Evolutionary conservation across 331 rosid species (phyloP), one percentile per base, ranked within the genome.

Genomic region (Arachis monticola): DNA sequence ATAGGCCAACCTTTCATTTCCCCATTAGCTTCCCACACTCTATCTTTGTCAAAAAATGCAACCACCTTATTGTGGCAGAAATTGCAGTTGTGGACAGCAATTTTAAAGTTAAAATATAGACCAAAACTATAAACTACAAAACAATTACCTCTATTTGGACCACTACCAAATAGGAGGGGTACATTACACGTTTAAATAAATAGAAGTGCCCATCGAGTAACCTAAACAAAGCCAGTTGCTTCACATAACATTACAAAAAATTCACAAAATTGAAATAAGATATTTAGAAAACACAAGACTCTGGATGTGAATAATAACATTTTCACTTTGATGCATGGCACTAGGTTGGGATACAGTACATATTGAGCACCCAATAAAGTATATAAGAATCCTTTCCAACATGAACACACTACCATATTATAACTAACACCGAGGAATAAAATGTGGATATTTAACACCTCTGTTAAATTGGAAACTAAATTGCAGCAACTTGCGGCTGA

Each of bases 391-490:
- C 32, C 62, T 64, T 73, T 38, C 1, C 69, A 47, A 42, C 48
- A 59, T 8, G 32, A 61, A 57, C n/a, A 41, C 76, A 2, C 41
- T 38, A 38, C 17, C 17, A 47, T 11, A 67, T 76, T 61, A 61
- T 67, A 69, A 70, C 35, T 14, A 60, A 56, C 58, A 60, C 58
- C 44, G 32, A 47, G 14, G 64, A 71, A 77, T 46, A 72, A 80
- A 66, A 62, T 13, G 62, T 8, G 48, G 10, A 72, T 12, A 9
- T 73, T 62, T 48, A 73, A 50, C 51, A 53, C 67, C 66, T 47
- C 51, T 64, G 48, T 22, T 35, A 64, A 59, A 67, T 31, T 76
- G 60, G 32, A 30, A 32, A 65, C 47, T 64, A 1, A 3, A 8
- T 7, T 44, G 67, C 14, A 58, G 45, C 9, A 57, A 57, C 64